Evolutionary conservation across 1,284 basidiomycete genomes (phyloP).

Genomic region (Trichosporon sp.): DNA sequence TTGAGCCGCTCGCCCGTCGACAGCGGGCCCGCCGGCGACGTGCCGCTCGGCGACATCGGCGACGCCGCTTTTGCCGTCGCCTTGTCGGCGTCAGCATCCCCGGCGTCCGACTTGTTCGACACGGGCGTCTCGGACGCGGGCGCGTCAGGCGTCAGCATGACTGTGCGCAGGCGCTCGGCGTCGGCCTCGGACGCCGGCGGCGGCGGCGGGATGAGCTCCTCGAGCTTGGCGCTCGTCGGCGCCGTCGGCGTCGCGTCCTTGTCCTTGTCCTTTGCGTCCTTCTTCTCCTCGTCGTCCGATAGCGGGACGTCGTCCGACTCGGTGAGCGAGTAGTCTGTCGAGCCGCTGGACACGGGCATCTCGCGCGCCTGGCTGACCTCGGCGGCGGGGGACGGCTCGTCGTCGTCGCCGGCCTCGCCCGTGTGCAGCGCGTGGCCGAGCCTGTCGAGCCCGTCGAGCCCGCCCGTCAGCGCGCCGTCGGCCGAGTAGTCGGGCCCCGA

Average conservation of each 20-base stretch:
- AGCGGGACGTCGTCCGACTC: conserved; percentile 66
- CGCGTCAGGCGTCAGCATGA: conserved; percentile 21
- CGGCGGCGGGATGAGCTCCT: conserved; percentile 29
- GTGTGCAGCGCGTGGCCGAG: conserved; percentile 71
- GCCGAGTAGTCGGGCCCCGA: conserved; percentile 69
- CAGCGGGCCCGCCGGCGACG: conserved; percentile 15
- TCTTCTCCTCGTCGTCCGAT: conserved; percentile 57
- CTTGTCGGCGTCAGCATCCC: conserved; percentile 17
- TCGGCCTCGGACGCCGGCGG: conserved; percentile 37
- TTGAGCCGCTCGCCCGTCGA: conserved; percentile 70
- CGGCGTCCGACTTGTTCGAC: conserved; percentile 20
- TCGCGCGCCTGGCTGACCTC: conserved; percentile 61
- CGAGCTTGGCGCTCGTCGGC: neutral
- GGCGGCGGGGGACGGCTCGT: conserved; percentile 55
- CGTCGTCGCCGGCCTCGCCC: conserved; percentile 47
- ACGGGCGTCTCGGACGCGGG: neutral
- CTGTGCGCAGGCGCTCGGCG: conserved; percentile 36
- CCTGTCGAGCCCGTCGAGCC: conserved; percentile 71
- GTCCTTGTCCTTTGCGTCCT: conserved; percentile 66
- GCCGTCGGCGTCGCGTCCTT: conserved; percentile 54
- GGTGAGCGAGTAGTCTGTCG: conserved; percentile 52
- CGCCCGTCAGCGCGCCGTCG: conserved; percentile 74
- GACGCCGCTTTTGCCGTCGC: neutral
- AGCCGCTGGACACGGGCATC: conserved; percentile 58
- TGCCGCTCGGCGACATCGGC: neutral